Evolutionary conservation across 2,329 filamentous ascomycete genomes (phyloP).

Genomic region (Aureobasidium sp.): DNA sequence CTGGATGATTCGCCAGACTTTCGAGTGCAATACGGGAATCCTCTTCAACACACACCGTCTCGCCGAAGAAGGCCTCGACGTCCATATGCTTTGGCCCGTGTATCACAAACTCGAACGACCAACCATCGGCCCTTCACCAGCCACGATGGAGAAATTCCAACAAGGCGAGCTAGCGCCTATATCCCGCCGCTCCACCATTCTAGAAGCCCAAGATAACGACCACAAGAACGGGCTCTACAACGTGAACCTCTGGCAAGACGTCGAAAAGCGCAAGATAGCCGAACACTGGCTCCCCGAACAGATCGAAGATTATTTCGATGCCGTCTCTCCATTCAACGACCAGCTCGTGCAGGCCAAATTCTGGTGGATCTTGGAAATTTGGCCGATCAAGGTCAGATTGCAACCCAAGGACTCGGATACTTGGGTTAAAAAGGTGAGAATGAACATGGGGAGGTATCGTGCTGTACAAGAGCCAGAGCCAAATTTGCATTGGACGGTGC

Average conservation of each 20-base stretch:
- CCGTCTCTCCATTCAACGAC: conserved; percentile 36
- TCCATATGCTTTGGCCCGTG: conserved; percentile 36
- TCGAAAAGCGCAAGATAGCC: conserved; percentile 18
- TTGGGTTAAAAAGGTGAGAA: conserved; percentile 34
- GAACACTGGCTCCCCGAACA: conserved; percentile 32
- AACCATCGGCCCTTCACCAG: conserved; percentile 30
- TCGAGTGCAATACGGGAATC: conserved; percentile 42
- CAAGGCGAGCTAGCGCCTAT: conserved; percentile 29
- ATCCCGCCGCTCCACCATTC: conserved; percentile 25
- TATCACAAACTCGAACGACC: conserved; percentile 32
- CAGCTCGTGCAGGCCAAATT: conserved; percentile 32
- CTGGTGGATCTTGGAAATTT: conserved; percentile 42
- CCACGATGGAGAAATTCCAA: conserved; percentile 33
- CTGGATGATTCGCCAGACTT: conserved; percentile 45
- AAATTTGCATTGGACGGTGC: conserved; percentile 41
- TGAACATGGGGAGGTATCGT: conserved; percentile 36
- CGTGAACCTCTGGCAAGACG: conserved; percentile 22
- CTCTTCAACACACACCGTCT: conserved; percentile 36
- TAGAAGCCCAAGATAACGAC: conserved; percentile 21
- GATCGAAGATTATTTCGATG: conserved; percentile 40
- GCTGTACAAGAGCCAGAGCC: conserved; percentile 33
- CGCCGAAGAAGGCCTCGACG: conserved; percentile 37
- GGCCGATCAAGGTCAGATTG: conserved; percentile 37
- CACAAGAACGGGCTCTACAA: conserved; percentile 23
- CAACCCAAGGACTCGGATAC: conserved; percentile 27